Percentiles rank a stretch among this genome's conserved stretches.
phyloP scores from a whole-genome alignment of 148 eudicot species.

The Rhododendron vialii region DNA sequence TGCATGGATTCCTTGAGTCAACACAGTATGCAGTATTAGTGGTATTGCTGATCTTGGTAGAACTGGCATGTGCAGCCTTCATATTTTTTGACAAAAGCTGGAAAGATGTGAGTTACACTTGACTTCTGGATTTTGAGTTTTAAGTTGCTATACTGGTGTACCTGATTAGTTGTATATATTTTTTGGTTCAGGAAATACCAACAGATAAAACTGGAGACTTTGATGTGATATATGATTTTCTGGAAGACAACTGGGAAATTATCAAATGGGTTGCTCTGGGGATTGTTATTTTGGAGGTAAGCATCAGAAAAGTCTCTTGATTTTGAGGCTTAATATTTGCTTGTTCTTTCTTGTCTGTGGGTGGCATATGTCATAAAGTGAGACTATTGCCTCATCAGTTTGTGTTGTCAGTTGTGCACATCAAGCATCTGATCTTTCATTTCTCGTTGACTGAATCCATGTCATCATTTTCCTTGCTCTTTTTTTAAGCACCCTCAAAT shows the following conservation, averaged over 20 bases:
- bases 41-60: constrained; percentile 71
- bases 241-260: constrained; percentile 66
- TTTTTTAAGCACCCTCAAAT: background rate
- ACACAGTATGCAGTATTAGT: constrained; percentile 70
- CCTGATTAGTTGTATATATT: background rate
- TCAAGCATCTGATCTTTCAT: background rate
- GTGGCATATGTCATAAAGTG: background rate
- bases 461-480: background rate
- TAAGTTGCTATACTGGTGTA: background rate
- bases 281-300: constrained; percentile 75
- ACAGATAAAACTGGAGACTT: constrained; percentile 80
- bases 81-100: constrained; percentile 79
- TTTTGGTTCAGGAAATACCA: constrained; percentile 57
- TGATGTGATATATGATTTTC: constrained; percentile 65
- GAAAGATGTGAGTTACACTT: constrained; percentile 53
- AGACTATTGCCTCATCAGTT: background rate
- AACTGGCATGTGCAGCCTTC: constrained; percentile 81
- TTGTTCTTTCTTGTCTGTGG: background rate
- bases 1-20: constrained; percentile 52
- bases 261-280: constrained; percentile 91
- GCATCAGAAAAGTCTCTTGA: background rate
- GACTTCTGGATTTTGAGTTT: background rate
- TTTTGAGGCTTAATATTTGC: background rate
- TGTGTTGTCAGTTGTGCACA: background rate
- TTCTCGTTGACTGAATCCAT: background rate